phyloP scores from a whole-genome alignment of 2,329 filamentous ascomycete genomes.

The Aspergillus sp. region DNA sequence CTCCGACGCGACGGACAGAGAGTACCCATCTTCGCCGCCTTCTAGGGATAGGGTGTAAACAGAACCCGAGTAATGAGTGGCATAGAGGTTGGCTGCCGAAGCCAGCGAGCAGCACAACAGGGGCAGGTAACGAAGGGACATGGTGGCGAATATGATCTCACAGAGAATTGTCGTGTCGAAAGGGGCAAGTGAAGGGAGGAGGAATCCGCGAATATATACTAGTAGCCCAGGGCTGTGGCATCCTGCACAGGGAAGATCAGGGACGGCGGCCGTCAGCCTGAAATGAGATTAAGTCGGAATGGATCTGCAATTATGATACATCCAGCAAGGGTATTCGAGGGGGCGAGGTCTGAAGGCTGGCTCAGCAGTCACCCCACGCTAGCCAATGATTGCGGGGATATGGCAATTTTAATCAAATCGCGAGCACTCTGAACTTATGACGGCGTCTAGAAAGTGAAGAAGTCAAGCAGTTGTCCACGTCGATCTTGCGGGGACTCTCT shows the following conservation, averaged over 20 bases:
- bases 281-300: background rate
- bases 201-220: background rate
- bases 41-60: conserved; percentile 34
- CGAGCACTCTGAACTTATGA: background rate
- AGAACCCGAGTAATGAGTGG: conserved; percentile 39
- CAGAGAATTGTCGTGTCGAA: background rate
- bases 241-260: background rate
- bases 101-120: conserved; percentile 8
- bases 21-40: conserved; percentile 20
- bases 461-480: background rate
- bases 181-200: background rate
- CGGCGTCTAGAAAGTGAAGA: background rate
- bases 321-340: background rate
- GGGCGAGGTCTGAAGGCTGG: background rate
- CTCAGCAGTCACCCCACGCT: background rate
- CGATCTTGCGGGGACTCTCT: background rate
- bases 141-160: background rate
- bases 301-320: background rate
- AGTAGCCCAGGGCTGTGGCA: background rate
- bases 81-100: conserved; percentile 29
- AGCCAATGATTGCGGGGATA: background rate
- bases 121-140: background rate
- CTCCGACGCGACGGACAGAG: conserved; percentile 23
- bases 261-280: background rate
- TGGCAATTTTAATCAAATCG: background rate